Evolutionary conservation across 768 basidiomycete genomes (phyloP).

Genomic region (Phlebiopsis gigantea): DNA sequence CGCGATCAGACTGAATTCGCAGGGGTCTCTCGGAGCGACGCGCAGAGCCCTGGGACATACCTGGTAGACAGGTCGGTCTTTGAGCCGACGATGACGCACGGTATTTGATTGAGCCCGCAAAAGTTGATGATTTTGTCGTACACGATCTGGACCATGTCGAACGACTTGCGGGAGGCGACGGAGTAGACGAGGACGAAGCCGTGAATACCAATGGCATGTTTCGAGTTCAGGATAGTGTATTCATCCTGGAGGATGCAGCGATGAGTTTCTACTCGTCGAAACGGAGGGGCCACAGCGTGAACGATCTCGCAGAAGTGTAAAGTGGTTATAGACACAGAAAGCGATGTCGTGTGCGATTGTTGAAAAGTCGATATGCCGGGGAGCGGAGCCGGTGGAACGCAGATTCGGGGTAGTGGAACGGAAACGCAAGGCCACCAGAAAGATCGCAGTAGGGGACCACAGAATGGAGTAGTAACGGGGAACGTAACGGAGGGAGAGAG

Average conservation of each 20-base stretch:
- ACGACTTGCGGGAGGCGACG: conserved; percentile 82
- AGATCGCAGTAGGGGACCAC: too few relatives aligned
- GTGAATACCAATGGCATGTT: conserved; percentile 95
- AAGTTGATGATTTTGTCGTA: conserved; percentile 93
- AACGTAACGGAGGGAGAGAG: neutral
- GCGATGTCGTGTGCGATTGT: too few relatives aligned
- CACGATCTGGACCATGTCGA: conserved; percentile 91
- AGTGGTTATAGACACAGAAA: too few relatives aligned
- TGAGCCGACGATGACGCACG: conserved; percentile 92
- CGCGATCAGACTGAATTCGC: neutral
- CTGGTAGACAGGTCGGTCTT: conserved; percentile 79
- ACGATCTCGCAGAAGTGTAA: too few relatives aligned
- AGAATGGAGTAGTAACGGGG: neutral
- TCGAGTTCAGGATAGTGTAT: conserved; percentile 88
- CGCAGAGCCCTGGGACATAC: conserved; percentile 32
- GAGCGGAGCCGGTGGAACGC: too few relatives aligned
- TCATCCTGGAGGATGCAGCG: conserved; percentile 61
- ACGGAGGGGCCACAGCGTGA: too few relatives aligned
- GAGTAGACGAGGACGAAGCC: conserved; percentile 97
- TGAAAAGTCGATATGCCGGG: too few relatives aligned
- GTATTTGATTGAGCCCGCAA: conserved; percentile 76
- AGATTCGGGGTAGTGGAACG: too few relatives aligned
- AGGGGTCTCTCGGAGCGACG: conserved; percentile 1
- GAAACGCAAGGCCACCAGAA: too few relatives aligned
- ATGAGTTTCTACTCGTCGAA: neutral